A percentile compares a stretch with the other conserved stretches of the same genome.
phyloP scores from a whole-genome alignment of 805 yeast genomes.

The Lachancea fermentati region DNA sequence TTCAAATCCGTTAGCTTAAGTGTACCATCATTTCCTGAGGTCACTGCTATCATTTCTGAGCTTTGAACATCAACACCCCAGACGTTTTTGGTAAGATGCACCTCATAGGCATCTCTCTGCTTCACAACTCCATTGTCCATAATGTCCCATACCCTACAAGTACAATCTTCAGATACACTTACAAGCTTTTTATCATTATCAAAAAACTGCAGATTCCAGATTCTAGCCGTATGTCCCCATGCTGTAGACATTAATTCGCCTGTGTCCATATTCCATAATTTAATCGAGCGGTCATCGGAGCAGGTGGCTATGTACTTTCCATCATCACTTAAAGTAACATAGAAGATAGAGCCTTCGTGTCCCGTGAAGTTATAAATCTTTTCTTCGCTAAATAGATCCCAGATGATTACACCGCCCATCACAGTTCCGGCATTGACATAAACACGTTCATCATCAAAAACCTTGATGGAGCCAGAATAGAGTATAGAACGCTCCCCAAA shows the following conservation, averaged over 20 bases:
- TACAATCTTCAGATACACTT: conserved; percentile 83
- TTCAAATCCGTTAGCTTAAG: conserved; percentile 55
- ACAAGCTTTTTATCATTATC: conserved; percentile 38
- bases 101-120: conserved; percentile 44
- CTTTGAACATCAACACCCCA: conserved; percentile 71
- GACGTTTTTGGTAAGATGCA: conserved; percentile 78
- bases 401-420: conserved; percentile 76
- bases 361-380: conserved; percentile 54
- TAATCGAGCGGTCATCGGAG: conserved; percentile 90
- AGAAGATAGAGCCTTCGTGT: conserved; percentile 91
- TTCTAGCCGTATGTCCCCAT: conserved; percentile 96
- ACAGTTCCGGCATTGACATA: conserved; percentile 88
- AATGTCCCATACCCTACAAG: conserved; percentile 72
- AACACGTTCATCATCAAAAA: conserved; percentile 37
- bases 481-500: conserved; percentile 74
- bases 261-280: conserved; percentile 56
- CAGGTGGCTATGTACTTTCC: conserved; percentile 66
- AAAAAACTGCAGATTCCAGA: conserved; percentile 73
- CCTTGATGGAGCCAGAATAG: conserved; percentile 76
- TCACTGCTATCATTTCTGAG: conserved; percentile 47
- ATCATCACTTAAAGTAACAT: conserved; percentile 54
- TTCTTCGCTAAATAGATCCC: conserved; percentile 50
- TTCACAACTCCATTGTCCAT: conserved; percentile 10
- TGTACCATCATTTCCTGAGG: conserved; percentile 94
- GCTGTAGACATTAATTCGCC: conserved; percentile 68